Percentiles rank a stretch among this genome's conserved stretches.
Conservation (phyloP, 2,329 filamentous ascomycete species). For the Ampelomyces quisqualis region DNA sequence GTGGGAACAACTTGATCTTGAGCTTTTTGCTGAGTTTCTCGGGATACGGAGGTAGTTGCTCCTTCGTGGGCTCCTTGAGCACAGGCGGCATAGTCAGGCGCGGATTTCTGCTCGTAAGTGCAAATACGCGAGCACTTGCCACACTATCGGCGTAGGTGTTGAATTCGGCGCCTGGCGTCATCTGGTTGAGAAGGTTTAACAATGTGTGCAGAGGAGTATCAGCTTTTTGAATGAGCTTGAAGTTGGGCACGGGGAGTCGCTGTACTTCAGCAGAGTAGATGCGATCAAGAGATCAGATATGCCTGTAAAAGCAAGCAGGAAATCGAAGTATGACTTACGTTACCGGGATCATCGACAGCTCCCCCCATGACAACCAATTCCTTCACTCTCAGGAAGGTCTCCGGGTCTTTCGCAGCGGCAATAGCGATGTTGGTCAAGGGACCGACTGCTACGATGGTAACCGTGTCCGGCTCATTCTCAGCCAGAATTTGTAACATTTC, state of each 20-base stretch:
- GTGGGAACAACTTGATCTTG: conserved; percentile 51
- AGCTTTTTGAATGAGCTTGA: conserved; percentile 44
- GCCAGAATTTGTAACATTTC: conserved; percentile 86
- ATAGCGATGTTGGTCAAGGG: conserved; percentile 92
- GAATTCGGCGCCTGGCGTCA: conserved; percentile 84
- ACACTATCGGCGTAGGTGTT: conserved; percentile 82
- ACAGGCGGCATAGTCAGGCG: conserved; percentile 74
- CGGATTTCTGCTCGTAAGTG: conserved; percentile 59
- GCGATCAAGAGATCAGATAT: conserved; percentile 12
- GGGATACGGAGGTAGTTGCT: conserved; percentile 44
- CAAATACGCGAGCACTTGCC: conserved; percentile 52
- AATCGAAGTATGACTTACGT: conserved; percentile 51
- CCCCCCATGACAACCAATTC: conserved; percentile 97
- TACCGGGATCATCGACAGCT: conserved; percentile 74
- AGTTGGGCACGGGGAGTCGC: conserved; percentile 34
- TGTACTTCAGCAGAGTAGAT: conserved; percentile 20
- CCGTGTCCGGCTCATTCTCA: conserved; percentile 77
- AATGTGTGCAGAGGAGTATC: conserved; percentile 32
- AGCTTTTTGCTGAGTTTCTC: conserved; percentile 44
- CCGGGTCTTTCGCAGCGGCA: conserved; percentile 83
- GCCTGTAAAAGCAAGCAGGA: background rate
- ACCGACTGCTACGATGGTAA: conserved; percentile 87
- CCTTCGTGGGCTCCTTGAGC: conserved; percentile 49
- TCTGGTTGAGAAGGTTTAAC: conserved; percentile 47
- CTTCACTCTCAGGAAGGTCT: conserved; percentile 83